Base-by-base conservation (phyloP, 1,284 basidiomycete genomes). In the Sporisorium exsertum region DNA sequence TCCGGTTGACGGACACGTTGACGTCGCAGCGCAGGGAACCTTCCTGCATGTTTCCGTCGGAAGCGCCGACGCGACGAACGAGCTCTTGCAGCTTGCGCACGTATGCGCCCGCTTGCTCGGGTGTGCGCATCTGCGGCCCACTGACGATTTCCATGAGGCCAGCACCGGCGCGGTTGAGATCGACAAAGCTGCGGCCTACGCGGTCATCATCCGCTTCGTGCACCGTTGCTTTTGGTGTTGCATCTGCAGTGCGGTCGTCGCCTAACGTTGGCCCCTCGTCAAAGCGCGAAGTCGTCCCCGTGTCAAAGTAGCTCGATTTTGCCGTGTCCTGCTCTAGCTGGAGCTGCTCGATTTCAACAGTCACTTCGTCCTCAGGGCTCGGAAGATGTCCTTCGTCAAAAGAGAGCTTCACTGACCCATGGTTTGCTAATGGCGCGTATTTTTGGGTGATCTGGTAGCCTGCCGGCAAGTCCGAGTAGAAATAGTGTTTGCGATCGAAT, bases 361-460 rank as follows among this genome's bases (percentile, higher is more conserved):
- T 59, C 8, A 86, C 80, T 61, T 87, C 87, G 16, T 84, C 86
- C 42, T 86, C 88, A 18, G 86, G 86, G 46, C 49, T 83, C 54
- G 64, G 85, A 78, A 64, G 80, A 78, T 70, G 78, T 20, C 83
- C 83, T 16, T 84, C 59, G 33, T 79, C 63, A 22, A 77, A 77
- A 13, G 72, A 66, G n/a, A 93, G 87, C 1, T 85, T 82, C 6
- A 97, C 82, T 32, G 82, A 81, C 2, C 96, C 96, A 45, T 89
- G 88, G 15, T 87, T 89, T 0, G 95, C 94, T 55, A 97, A 87
- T 0, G 96, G 94, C 32, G 91, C 89, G 86, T 98, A 97, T 77
- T 94, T 92, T 83, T 98, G 96, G 0, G 96, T 98, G 73, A 98
- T 96, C 87, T 99, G 97, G 86, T 95, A 99, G 0, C 95, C 96